These are phyloP conservation scores for Didymella arachidicola DNA, from an alignment of 2,329 filamentous ascomycete genomes.

Conservation along the genomic window DNA sequence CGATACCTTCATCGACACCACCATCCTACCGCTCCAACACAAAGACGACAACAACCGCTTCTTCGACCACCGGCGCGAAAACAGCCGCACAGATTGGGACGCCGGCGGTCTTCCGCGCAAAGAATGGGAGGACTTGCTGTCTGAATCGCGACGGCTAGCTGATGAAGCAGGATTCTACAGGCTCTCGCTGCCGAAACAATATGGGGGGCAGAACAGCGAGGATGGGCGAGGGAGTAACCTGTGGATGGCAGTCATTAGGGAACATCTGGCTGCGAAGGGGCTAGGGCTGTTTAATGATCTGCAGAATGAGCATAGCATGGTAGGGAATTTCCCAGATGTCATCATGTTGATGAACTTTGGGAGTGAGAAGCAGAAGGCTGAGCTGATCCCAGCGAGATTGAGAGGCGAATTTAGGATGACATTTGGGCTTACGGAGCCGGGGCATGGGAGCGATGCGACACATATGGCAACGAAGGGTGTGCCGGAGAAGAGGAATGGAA, in stretches of 20 bases:
- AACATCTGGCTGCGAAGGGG: slow-evolving; percentile 66
- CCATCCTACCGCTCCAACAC: slow-evolving; percentile 64
- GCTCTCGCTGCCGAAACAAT: slow-evolving; percentile 64
- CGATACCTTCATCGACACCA: slow-evolving; percentile 64
- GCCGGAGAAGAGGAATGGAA: slow-evolving; percentile 55
- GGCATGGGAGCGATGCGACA: slow-evolving; percentile 69
- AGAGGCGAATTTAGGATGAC: slow-evolving; percentile 64
- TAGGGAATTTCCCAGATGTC: slow-evolving; percentile 69
- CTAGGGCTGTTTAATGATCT: slow-evolving; percentile 69
- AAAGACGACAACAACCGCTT: slow-evolving; percentile 68
- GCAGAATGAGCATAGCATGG: slow-evolving; percentile 69
- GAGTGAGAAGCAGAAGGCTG: slow-evolving; percentile 60
- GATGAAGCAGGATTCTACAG: slow-evolving; percentile 69
- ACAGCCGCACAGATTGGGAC: slow-evolving; percentile 68
- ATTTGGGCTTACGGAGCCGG: slow-evolving; percentile 69
- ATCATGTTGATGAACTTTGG: slow-evolving; percentile 70
- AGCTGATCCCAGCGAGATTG: slow-evolving; percentile 62
- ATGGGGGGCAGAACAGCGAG: slow-evolving; percentile 60
- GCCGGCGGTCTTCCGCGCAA: slow-evolving; percentile 63
- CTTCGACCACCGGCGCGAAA: slow-evolving; percentile 70
- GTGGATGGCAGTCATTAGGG: slow-evolving; percentile 69
- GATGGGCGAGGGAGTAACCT: slow-evolving; percentile 61
- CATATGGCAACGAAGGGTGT: slow-evolving; percentile 65
- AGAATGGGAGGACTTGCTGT: slow-evolving; percentile 66
- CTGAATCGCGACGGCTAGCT: slow-evolving; percentile 59